Evolutionary conservation across 2,329 filamentous ascomycete genomes (phyloP).

Genomic region (Colletotrichum coccodes): DNA sequence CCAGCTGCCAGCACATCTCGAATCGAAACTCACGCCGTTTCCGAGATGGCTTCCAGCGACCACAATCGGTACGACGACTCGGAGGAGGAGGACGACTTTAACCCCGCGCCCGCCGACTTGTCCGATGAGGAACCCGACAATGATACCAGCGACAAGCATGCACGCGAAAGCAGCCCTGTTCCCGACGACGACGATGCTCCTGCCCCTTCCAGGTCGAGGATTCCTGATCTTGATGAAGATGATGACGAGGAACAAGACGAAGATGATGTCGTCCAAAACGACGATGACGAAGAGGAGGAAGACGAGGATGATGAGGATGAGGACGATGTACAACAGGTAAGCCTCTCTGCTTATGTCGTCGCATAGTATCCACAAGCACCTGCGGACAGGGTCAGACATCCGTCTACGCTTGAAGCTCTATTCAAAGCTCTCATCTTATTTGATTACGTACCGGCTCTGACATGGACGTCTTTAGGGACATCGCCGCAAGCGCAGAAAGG

Average conservation of each 20-base stretch:
- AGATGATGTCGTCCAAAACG: conserved; percentile 47
- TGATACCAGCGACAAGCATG: conserved; percentile 50
- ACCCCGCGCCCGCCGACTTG: conserved; percentile 78
- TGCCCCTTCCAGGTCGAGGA: conserved; percentile 32
- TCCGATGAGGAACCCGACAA: conserved; percentile 76
- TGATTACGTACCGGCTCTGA: not conserved
- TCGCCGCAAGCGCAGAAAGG: conserved; percentile 83
- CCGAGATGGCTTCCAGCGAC: conserved; percentile 59
- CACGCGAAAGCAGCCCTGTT: conserved; percentile 46
- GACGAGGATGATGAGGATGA: conserved; percentile 65
- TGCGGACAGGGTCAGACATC: not conserved
- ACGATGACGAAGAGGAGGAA: conserved; percentile 47
- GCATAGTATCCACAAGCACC: too few species aligned
- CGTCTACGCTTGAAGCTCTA: not conserved
- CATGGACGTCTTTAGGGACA: conserved; percentile 57
- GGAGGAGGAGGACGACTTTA: conserved; percentile 90
- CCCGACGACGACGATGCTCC: conserved; percentile 53
- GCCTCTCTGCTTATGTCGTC: conserved; percentile 12
- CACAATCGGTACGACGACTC: conserved; percentile 66
- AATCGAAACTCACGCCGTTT: not conserved
- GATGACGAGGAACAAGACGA: conserved; percentile 57
- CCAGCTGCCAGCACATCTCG: not conserved
- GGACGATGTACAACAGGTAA: conserved; percentile 74
- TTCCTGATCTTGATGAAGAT: conserved; percentile 43
- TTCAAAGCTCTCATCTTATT: not conserved